Conservation (phyloP, 257 asterid genomes). For the Ajuga chamaepitys region DNA sequence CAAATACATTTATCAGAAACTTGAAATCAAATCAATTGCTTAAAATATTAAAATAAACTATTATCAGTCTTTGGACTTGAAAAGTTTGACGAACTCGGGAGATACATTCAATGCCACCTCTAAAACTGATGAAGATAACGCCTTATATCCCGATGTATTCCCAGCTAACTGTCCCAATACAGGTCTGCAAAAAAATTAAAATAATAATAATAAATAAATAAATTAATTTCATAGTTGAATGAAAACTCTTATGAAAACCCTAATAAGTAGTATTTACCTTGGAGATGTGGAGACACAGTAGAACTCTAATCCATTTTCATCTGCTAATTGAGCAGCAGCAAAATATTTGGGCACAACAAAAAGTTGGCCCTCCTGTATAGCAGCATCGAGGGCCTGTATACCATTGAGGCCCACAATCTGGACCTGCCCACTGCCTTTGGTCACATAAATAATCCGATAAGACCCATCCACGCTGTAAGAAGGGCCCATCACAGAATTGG, state of each 20-base stretch:
- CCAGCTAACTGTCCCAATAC: constrained; percentile 19
- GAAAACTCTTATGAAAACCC: too few species aligned
- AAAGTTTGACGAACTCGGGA: not conserved
- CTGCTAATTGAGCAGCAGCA: constrained; percentile 19
- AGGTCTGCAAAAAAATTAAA: constrained; percentile 21
- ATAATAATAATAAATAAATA: not conserved
- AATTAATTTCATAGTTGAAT: not conserved
- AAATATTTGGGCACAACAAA: constrained; percentile 39
- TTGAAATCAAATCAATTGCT: too few species aligned
- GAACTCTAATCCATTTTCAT: constrained; percentile 30
- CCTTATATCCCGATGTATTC: constrained; percentile 20
- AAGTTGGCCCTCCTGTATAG: constrained; percentile 21
- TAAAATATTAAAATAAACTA: not conserved
- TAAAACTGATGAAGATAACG: constrained; percentile 24
- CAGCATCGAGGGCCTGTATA: constrained; percentile 15
- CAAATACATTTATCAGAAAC: too few species aligned
- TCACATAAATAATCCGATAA: constrained; percentile 16
- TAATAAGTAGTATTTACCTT: constrained; percentile 15
- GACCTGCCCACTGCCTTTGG: constrained; percentile 29
- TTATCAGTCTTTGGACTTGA: constrained; percentile 13
- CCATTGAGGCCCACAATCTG: constrained; percentile 33
- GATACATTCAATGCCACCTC: constrained; percentile 25
- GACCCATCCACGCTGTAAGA: constrained; percentile 19
- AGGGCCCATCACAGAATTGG: constrained; percentile 15
- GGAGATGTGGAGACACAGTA: constrained; percentile 27